Conservation (phyloP, 768 basidiomycete genomes). For the Pleurotus ostreatus region DNA sequence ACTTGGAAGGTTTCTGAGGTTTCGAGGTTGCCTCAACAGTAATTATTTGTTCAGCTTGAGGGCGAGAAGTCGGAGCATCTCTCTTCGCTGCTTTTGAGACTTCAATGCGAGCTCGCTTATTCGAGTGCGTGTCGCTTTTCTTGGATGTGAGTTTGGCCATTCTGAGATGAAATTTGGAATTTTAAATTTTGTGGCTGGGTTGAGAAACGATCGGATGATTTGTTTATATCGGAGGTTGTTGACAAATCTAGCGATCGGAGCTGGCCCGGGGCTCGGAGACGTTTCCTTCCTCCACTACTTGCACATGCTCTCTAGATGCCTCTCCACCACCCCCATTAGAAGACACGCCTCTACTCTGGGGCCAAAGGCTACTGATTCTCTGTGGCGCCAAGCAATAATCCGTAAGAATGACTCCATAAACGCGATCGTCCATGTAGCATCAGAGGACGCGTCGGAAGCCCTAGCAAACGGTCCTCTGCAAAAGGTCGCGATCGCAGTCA, state of each 20-base stretch:
- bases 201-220: no score
- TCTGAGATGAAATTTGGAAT: background rate
- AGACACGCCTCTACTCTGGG: background rate
- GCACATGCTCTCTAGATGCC: conserved; percentile 5
- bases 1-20: conserved; percentile 10
- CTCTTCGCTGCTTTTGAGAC: conserved; percentile 14
- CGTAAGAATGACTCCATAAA: conserved; percentile 44
- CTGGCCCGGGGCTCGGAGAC: background rate
- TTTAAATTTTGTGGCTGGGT: no score
- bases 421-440: conserved; percentile 43
- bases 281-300: background rate
- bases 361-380: conserved; percentile 9
- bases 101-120: conserved; percentile 11
- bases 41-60: conserved; percentile 12
- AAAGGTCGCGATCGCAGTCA: conserved; percentile 62
- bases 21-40: conserved; percentile 12
- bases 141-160: conserved; percentile 6
- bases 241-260: conserved; percentile 10
- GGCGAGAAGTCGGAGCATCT: conserved; percentile 19
- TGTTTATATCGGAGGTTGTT: no score
- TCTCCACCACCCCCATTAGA: background rate
- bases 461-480: conserved; percentile 28
- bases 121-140: background rate
- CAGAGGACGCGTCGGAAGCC: conserved; percentile 48
- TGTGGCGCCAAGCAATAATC: conserved; percentile 26